Evolutionary conservation across 1,284 basidiomycete species (phyloP).

Genomic region (Cryptococcus hybrid): DNA sequence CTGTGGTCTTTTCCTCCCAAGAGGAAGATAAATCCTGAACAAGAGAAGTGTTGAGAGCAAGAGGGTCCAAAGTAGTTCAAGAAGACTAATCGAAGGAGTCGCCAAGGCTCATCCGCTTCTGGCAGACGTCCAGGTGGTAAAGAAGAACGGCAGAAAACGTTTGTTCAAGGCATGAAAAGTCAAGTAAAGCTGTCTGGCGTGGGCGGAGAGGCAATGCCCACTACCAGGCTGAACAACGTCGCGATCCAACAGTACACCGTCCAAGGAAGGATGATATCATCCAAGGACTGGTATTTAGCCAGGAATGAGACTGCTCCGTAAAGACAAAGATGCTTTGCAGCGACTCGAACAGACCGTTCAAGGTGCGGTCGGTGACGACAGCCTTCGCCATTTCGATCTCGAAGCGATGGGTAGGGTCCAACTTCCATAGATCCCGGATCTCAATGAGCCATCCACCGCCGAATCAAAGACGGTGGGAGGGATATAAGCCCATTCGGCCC

Average conservation of each 20-base stretch:
- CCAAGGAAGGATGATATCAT: background rate
- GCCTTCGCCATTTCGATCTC: background rate
- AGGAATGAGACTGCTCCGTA: background rate
- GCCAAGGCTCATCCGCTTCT: background rate
- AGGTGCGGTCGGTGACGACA: background rate
- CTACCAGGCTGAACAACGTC: background rate
- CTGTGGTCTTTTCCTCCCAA: background rate
- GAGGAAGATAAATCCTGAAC: background rate
- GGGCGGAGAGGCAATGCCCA: background rate
- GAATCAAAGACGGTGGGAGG: background rate
- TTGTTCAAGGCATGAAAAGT: background rate
- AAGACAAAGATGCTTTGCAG: background rate
- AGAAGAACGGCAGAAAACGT: background rate
- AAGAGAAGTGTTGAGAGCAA: background rate
- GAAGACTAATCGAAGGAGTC: background rate
- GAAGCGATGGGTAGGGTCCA: background rate
- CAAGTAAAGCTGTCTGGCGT: background rate
- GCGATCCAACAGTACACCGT: background rate
- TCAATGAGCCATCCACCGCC: background rate
- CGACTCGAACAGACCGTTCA: background rate
- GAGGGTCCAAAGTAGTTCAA: background rate
- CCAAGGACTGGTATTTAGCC: background rate
- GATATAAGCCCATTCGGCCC: background rate
- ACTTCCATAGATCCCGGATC: background rate
- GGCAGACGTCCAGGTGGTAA: background rate